These are phyloP conservation scores for Neohortaea acidophila DNA, from an alignment of 495 filamentous ascomycete species.

Conservation along the genomic window DNA sequence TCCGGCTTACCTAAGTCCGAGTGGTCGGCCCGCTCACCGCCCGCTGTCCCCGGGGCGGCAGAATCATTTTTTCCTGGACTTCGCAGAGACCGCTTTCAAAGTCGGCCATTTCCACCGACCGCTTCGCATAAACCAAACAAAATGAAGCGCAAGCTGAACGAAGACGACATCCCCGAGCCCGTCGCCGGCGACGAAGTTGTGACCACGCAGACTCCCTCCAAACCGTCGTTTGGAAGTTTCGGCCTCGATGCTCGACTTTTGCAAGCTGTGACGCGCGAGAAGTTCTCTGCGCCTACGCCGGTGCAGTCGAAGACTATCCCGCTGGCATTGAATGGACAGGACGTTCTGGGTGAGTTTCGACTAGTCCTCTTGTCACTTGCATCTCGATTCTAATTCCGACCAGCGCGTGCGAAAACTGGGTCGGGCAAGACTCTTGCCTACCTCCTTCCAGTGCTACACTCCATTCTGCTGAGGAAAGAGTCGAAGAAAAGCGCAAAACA, in stretches of 20 bases:
- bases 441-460: constrained; percentile 72
- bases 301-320: constrained; percentile 83
- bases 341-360: constrained; percentile 52
- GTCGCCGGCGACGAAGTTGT: constrained; percentile 13
- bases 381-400: neutral
- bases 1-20: too few species aligned
- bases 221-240: constrained; percentile 38
- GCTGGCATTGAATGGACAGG: constrained; percentile 73
- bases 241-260: constrained; percentile 72
- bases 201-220: neutral
- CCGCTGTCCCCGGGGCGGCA: too few species aligned
- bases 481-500: constrained; percentile 9
- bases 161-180: constrained; percentile 39
- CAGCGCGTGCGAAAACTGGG: constrained; percentile 72
- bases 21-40: too few species aligned
- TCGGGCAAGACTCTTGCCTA: constrained; percentile 97
- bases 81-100: too few species aligned
- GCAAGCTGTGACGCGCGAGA: constrained; percentile 69
- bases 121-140: too few species aligned
- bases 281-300: constrained; percentile 67
- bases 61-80: too few species aligned
- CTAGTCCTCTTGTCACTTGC: neutral
- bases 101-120: too few species aligned
- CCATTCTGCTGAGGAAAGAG: constrained; percentile 57
- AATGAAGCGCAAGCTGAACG: constrained; percentile 54